Base-by-base conservation (phyloP, 768 basidiomycete genomes). In the Mycena albidolilacea region DNA sequence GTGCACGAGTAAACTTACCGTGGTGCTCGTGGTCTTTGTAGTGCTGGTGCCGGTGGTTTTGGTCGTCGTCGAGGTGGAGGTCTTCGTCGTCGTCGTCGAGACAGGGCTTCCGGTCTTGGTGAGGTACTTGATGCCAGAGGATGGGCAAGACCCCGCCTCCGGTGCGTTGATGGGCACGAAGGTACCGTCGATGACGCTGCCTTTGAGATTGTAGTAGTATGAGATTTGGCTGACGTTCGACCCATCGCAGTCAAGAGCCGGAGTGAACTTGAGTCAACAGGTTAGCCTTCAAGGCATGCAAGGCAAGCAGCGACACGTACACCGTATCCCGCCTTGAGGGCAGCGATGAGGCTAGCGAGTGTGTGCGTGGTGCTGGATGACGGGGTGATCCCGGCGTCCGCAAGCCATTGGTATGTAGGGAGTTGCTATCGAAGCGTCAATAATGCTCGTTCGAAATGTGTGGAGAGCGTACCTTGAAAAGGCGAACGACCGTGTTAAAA, bases 351-450 rank as follows among this genome's bases (percentile, higher is more conserved):
- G 11, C 84, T 78, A 15, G 88, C 82, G 19, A 93, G 85, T 0
- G 89, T 89, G 79, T 90, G 90, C 0, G 92, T 93, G 75, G 82
- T 78, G 71, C 81, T 84, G 3, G 84, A 81, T n/a, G 87, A 87
- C 14, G 95, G 95, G 4, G 88, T 89, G 76, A 96, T 96, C 35
- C 94, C 94, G n/a, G 87, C 91, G 23, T 87, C 82, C 15, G 85
- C 82, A 50, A 96, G 90, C 89, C 89, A 95, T 17, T 88, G 85
- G 80, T 90, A 95, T 3, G 95, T 95, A 0, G 94, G 92, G 35
- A 95, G 88, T 10, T 86, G 85, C 89, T 85, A 50, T 10, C 10
- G 19, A 21, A n/a, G n/a, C 30, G 66, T 76, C 37, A 75, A 59
- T 68, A 48, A 46, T 46, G 30, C 30, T 43, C 12, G 11, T 73